A percentile compares a stretch with the other conserved stretches of the same genome.
Evolutionary conservation across 768 basidiomycete genomes (phyloP).

Genomic region (Boletus pseudopeckii): DNA sequence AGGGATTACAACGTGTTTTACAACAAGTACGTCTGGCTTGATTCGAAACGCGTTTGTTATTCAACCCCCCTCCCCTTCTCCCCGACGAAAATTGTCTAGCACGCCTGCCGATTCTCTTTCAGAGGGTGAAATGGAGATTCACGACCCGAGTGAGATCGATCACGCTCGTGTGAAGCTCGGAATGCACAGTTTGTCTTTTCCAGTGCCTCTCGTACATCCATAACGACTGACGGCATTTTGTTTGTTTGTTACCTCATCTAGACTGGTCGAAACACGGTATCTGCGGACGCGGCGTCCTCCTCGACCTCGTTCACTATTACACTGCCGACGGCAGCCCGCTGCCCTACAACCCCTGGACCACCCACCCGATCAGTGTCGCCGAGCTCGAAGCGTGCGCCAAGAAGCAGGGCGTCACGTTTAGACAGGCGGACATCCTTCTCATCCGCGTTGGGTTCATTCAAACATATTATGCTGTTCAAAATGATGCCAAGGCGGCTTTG

Average conservation of each 20-base stretch:
- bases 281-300: slow-evolving; percentile 62
- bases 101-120: slow-evolving; percentile 42
- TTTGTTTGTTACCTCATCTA: slow-evolving; percentile 17
- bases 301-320: slow-evolving; percentile 58
- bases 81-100: slow-evolving; percentile 35
- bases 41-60: neutral
- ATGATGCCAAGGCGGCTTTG: slow-evolving; percentile 45
- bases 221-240: neutral
- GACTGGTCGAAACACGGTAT: slow-evolving; percentile 74
- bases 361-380: slow-evolving; percentile 47
- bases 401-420: slow-evolving; percentile 54
- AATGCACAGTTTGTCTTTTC: slow-evolving; percentile 57
- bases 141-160: slow-evolving; percentile 49
- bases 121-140: slow-evolving; percentile 43
- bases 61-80: neutral
- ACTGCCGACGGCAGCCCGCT: slow-evolving; percentile 38
- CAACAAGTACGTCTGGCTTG: slow-evolving; percentile 45
- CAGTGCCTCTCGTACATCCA: neutral
- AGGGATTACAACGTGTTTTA: slow-evolving; percentile 54
- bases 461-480: slow-evolving; percentile 44
- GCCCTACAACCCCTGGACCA: slow-evolving; percentile 64
- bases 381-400: slow-evolving; percentile 59
- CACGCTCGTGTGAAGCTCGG: slow-evolving; percentile 49
- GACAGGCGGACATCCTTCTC: slow-evolving; percentile 58
- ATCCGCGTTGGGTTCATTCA: slow-evolving; percentile 61